These are phyloP conservation scores for Penicillium bialowiezense DNA, from an alignment of 495 filamentous ascomycete genomes.

Conservation along the genomic window DNA sequence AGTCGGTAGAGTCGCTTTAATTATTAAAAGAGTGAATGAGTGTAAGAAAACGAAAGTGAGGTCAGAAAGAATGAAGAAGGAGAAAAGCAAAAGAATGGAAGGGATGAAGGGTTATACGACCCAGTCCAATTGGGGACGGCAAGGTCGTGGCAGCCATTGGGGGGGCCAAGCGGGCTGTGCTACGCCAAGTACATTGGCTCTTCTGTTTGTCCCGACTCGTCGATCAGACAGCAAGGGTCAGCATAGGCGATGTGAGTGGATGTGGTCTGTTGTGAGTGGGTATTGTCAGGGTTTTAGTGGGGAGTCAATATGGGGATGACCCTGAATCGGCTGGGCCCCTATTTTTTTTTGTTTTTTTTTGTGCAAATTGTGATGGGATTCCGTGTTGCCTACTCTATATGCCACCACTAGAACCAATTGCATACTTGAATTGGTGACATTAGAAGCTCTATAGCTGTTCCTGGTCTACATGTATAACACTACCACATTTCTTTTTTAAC, in stretches of 20 bases:
- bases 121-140: not conserved
- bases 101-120: constrained; percentile 20
- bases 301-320: not conserved
- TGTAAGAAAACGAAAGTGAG: constrained; percentile 30
- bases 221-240: constrained; percentile 17
- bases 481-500: no score
- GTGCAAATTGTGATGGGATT: not conserved
- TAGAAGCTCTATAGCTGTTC: no score
- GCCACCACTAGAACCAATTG: no score
- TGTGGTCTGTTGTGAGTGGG: not conserved
- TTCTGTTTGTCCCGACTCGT: constrained; percentile 6
- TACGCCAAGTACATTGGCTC: constrained; percentile 5
- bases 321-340: not conserved
- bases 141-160: not conserved
- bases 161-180: constrained; percentile 6
- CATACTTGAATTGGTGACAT: no score
- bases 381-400: no score
- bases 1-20: constrained; percentile 11
- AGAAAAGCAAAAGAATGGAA: constrained; percentile 28
- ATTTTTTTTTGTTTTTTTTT: not conserved
- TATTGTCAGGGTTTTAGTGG: not conserved
- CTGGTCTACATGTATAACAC: no score
- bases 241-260: not conserved
- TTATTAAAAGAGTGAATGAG: constrained; percentile 11
- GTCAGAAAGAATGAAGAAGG: constrained; percentile 20